A percentile compares a stretch with the other conserved stretches of the same genome.
Conservation (phyloP, 495 filamentous ascomycete species). For the Penicillium flavigenum region DNA sequence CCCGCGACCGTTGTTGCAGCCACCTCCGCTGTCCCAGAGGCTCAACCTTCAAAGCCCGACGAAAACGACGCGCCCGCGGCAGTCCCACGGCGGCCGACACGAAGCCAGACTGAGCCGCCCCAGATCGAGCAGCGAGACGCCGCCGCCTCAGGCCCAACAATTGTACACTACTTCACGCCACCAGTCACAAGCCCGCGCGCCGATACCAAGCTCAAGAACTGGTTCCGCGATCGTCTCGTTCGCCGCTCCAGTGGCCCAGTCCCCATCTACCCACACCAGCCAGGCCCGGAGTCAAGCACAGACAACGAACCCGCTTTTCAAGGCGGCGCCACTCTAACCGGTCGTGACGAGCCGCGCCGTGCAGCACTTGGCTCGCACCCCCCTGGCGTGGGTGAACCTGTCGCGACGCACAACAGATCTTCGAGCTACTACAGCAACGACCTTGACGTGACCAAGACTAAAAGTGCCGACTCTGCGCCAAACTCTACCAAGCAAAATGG, state of each 20-base stretch:
- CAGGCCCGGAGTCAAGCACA: constrained; percentile 23
- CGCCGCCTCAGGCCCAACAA: constrained; percentile 9
- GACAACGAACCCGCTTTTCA: constrained; percentile 22
- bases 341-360: constrained; percentile 18
- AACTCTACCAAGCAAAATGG: constrained; percentile 16
- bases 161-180: constrained; percentile 18
- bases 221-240: constrained; percentile 31
- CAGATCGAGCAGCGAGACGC: constrained; percentile 14
- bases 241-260: constrained; percentile 25
- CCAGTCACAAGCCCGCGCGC: constrained; percentile 26
- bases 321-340: constrained; percentile 26
- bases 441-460: constrained; percentile 14
- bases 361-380: constrained; percentile 40
- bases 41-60: neutral
- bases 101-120: constrained; percentile 10
- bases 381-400: constrained; percentile 25
- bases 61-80: constrained; percentile 3
- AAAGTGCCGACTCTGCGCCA: constrained; percentile 18
- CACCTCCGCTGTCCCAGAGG: constrained; percentile 13
- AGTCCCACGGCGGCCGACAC: constrained; percentile 1
- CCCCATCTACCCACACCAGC: constrained; percentile 28
- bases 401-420: constrained; percentile 18
- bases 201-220: constrained; percentile 32
- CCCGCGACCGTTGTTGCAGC: constrained; percentile 9
- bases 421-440: constrained; percentile 16